phyloP scores from a whole-genome alignment of 805 yeast species.

The Monosporozyma aerobia region DNA sequence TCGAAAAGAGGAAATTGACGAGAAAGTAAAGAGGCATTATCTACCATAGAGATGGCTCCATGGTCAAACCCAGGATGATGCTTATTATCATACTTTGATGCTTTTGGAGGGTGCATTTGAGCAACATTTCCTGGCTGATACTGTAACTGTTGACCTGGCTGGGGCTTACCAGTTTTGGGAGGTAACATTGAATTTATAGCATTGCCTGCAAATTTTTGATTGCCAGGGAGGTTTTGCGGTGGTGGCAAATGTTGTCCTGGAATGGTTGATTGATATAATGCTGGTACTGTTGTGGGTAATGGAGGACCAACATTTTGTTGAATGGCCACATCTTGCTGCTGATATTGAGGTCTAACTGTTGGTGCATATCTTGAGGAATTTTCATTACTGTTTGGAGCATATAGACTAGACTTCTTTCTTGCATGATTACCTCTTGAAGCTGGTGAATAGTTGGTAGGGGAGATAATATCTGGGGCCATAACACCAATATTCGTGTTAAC shows the following conservation, averaged over 20 bases:
- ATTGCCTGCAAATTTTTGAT: neutral
- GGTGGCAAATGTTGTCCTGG: neutral
- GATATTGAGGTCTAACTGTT: conserved; percentile 24
- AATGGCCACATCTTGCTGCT: neutral
- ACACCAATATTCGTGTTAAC: neutral
- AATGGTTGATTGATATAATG: neutral
- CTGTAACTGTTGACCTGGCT: neutral
- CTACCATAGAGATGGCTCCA: conserved; percentile 14
- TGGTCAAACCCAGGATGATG: neutral
- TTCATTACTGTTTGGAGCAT: conserved; percentile 24
- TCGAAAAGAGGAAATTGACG: conserved; percentile 71
- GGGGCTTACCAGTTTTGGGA: neutral
- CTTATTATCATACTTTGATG: neutral
- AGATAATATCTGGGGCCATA: neutral
- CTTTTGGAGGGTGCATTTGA: conserved; percentile 1
- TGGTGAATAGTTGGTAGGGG: conserved; percentile 5
- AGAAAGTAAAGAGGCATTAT: conserved; percentile 45
- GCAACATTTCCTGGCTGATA: neutral
- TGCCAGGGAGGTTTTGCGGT: neutral
- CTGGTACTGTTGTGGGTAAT: neutral
- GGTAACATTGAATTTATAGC: neutral
- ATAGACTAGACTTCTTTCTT: conserved; percentile 20
- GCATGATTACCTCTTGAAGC: conserved; percentile 5
- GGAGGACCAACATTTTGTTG: neutral
- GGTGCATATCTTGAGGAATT: conserved; percentile 35